Evolutionary conservation across 2,329 filamentous ascomycete species (phyloP), one percentile per base, ranked within the genome.

Genomic region (Fusarium sp.): DNA sequence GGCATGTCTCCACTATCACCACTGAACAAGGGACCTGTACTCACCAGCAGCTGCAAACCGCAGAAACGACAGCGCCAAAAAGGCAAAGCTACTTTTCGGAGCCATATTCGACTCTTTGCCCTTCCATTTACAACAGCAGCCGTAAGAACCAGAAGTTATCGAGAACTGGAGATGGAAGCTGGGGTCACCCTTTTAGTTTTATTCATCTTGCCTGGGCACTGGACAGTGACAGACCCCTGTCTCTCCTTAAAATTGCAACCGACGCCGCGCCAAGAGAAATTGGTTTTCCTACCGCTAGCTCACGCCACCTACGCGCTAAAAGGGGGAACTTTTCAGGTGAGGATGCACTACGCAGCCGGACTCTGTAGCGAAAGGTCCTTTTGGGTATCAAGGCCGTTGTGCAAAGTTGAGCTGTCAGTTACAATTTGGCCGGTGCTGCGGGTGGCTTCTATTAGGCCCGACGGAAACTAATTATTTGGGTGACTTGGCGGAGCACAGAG

Each of bases 61-160:
- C 51, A 75, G 59, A 58, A 75, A 63, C 34, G 70, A 69, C 64
- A 74, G 63, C 68, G 72, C 70, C 70, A 48, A 64, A 40, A 74
- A 48, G 60, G 67, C 73, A 63, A 74, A 67, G 66, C 68, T 63
- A 48, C 64, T 72, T 72, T 51, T 69, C 51, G 62, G 59, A 68
- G 73, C 68, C 73, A 75, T 74, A 30, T 42, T 55, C 30, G 65
- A 72, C 65, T 57, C 63, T 61, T 66, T 65, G 58, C 46, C 65
- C 68, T 53, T 66, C 73, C 64, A 64, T 68, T 37, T 62, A 66
- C 63, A 42, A 59, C 63, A 47, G 54, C 59, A 59, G 49, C 40
- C 47, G 40, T 53, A 55, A 56, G n/a, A 45, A 46, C 54, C 51
- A 47, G 45, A 50, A 66, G 51, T 54, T 63, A 42, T 63, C 62